phyloP scores from a whole-genome alignment of 192 early-diverging fungal genomes.

The Rhizophagus clarus region DNA sequence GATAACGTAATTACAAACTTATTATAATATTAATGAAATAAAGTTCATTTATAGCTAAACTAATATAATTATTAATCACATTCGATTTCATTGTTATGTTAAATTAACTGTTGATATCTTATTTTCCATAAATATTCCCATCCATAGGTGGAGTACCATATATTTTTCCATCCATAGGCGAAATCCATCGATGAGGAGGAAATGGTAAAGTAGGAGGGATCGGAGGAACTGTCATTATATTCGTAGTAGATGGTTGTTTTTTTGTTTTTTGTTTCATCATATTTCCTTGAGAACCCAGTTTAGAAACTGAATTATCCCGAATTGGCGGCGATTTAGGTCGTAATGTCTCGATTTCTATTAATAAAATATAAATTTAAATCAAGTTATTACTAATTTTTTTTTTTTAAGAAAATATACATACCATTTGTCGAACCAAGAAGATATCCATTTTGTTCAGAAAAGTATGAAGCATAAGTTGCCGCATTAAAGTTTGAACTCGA shows the following conservation, averaged over 20 bases:
- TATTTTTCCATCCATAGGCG: not conserved
- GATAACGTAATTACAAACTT: not conserved
- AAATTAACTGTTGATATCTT: not conserved
- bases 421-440: slow-evolving; percentile 38
- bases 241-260: not conserved
- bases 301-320: slow-evolving; percentile 33
- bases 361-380: not conserved
- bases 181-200: slow-evolving; percentile 29
- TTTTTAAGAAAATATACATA: slow-evolving; percentile 5
- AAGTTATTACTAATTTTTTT: not conserved
- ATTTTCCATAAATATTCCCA: slow-evolving; percentile 20
- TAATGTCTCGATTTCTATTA: slow-evolving; percentile 49
- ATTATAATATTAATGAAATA: too few species aligned
- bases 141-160: slow-evolving; percentile 15
- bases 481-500: slow-evolving; percentile 52
- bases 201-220: slow-evolving; percentile 4
- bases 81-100: not conserved
- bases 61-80: too few species aligned
- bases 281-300: not conserved
- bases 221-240: not conserved
- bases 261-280: slow-evolving; percentile 18
- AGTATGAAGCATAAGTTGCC: slow-evolving; percentile 38
- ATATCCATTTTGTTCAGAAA: slow-evolving; percentile 37
- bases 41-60: too few species aligned
- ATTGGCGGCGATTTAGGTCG: slow-evolving; percentile 60